Base-by-base conservation (phyloP, 495 filamentous ascomycete species). In the Annulohypoxylon moriforme region DNA sequence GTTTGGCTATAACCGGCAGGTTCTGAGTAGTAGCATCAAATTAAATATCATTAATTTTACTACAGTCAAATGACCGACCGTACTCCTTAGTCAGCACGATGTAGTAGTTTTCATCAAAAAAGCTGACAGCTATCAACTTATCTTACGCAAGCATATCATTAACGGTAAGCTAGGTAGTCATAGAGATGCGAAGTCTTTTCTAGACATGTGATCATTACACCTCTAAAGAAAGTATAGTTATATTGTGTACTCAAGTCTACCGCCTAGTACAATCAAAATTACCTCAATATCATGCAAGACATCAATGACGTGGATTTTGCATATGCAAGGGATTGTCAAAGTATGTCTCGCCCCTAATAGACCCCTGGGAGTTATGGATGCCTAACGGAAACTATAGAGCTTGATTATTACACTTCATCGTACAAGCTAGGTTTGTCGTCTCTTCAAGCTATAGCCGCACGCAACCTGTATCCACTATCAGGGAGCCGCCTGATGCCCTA, bases 1-100 rank as follows among this genome's bases (percentile, higher is more conserved):
- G 57, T 77, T 50, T 74, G 75, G 75, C 16, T 76, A 34, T 66
- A 63, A 29, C 22, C 4, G 14, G n/a, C 27, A 58, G 10, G 4
- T 11, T 58, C 34, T 3, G 16, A 25, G 31, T 44, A 31, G 14
- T 18, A 53, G 24, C 11, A 60, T 53, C 16, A 31, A 47, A 36
- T 42, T 6, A 4, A 44, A 18, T 20, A 44, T 20, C n/a, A 1
- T 20, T 44, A 13, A 20, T 9, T 44, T 44, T 42, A 18, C 9
- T 8, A 20, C 0, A 1, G 0, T 20, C n/a, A 18, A 44, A 44
- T 44, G 40, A 7, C 2, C n/a, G 40, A 7, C 2, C n/a, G 4
- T 44, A 8, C 16, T 20, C 40, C 40, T 20, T 44, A 18, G 16
- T 44, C 36, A 40, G 36, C 36, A 40, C 14, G 4, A 2, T 16